Base-by-base conservation (phyloP, 176 grass and related monocot genomes). In the Carex littledalei region DNA sequence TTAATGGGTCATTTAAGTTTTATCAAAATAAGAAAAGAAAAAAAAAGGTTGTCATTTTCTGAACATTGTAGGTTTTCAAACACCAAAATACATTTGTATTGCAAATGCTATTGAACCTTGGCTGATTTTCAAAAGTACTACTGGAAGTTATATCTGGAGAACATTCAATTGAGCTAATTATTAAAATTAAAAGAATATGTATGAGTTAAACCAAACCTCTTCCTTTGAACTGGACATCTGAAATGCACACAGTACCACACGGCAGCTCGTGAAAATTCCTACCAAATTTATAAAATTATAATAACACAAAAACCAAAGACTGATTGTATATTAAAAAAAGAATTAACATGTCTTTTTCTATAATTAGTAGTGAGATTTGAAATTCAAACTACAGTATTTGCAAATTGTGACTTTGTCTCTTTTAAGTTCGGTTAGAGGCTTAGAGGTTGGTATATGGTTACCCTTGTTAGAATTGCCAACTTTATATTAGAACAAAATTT, bases 181-280 rank as follows among this genome's bases (percentile, higher is more conserved):
- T 53, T 15, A 15, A 49, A 63, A 85, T 65, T 47, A 65, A 50
- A 53, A 4, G 2, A 64, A 62, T 63, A 59, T 8, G 35, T 54
- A 17, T 35, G 47, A 10, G 31, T 79, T 56, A 81, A 76, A 76
- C 45, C 89, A 70, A 20, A 93, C 95, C 95, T 93, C 95, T 93
- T 90, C 95, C 95, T 87, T 92, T 95, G 85, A 89, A 88, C 77
- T 98, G 95, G 37, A 89, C 66, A 13, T 93, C 93, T 1, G 95
- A 75, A 22, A 93, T 79, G 61, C 95, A 98, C 3, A 93, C 95
- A 24, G 85, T 88, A 81, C 95, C 95, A n/a, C 93, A 68, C 6
- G 95, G 95, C 2, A 98, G 89, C 70, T 93, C 94, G 17, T 64
- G 67, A 70, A 94, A 98, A 59, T 98, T 98, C 85, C 95, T 98